Base-by-base conservation (phyloP, 495 filamentous ascomycete species). In the Podospora fimiseda region DNA sequence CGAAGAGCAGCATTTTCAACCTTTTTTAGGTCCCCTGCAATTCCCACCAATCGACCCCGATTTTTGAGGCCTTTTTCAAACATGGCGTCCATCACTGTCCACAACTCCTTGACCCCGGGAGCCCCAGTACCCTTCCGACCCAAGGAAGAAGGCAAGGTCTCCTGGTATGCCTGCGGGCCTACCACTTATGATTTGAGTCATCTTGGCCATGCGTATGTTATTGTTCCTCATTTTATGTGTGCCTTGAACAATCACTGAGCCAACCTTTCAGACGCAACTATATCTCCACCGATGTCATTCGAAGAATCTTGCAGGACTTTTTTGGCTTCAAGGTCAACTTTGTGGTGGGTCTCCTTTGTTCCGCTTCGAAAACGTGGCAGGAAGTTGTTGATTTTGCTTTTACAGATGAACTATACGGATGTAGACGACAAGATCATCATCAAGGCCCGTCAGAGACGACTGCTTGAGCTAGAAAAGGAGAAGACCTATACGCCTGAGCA, bases 371-470 rank as follows among this genome's bases (percentile, higher is more conserved):
- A 46, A 36, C 4, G 39, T 1, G 9, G 2, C 20, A 18, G 18
- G 16, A 33, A 0, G 1, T n/a, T n/a, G 30, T 27, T 60, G 40
- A 58, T 43, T 6, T 6, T 20, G 7, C 6, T 40, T 33, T 11
- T 19, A 37, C 16, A 64, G 61, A 92, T 94, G 86, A 98, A 98
- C 68, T 88, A 95, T 59, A 95, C 91, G 3, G 70, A 95, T 71
- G 80, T 95, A 1, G 90, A 95, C 65, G 89, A 95, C 71, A 97
- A 95, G 81, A 94, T 95, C 60, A 94, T 96, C 59, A 74, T 95
- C 45, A 79, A 88, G 56, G 90, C 81, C 1, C 77, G 90, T 57
- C 82, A 92, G 67, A 82, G 89, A 57, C 78, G 89, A 57, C 73
- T 96, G 3, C 81, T 94, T 38, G 79, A 86, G 41, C 67, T 74